phyloP scores from a whole-genome alignment of 768 basidiomycete species.

The Cantharellus anzutake region DNA sequence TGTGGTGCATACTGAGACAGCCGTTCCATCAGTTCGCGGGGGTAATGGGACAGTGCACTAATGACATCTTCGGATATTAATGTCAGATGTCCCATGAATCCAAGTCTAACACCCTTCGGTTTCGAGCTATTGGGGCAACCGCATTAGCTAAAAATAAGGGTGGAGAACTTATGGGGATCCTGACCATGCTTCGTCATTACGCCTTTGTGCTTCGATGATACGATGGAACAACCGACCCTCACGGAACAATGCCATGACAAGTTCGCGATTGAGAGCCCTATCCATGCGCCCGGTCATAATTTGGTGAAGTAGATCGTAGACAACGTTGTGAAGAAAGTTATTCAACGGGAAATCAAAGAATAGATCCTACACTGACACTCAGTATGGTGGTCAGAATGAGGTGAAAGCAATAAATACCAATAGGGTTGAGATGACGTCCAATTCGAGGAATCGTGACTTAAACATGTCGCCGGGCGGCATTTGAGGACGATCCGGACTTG shows the following conservation, averaged over 20 bases:
- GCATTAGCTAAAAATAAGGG: conserved; percentile 1
- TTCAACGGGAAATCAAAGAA: conserved; percentile 97
- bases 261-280: conserved; percentile 46
- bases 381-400: conserved; percentile 1
- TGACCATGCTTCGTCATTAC: conserved; percentile 61
- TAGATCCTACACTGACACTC: conserved; percentile 38
- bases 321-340: conserved; percentile 91
- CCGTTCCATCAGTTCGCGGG: conserved; percentile 47
- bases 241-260: conserved; percentile 69
- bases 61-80: conserved; percentile 92
- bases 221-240: conserved; percentile 68
- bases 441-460: conserved; percentile 59
- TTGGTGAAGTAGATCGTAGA: conserved; percentile 92
- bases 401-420: conserved; percentile 33
- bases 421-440: conserved; percentile 52
- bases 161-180: conserved; percentile 2
- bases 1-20: conserved; percentile 55
- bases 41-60: conserved; percentile 73
- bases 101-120: conserved; percentile 62
- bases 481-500: neutral
- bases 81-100: conserved; percentile 94
- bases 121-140: conserved; percentile 29
- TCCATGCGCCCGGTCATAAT: conserved; percentile 79
- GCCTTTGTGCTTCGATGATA: conserved; percentile 69
- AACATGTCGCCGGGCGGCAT: conserved; percentile 44